Conservation (phyloP, 805 yeast genomes). For the Kregervanrija pseudodelftensis region DNA sequence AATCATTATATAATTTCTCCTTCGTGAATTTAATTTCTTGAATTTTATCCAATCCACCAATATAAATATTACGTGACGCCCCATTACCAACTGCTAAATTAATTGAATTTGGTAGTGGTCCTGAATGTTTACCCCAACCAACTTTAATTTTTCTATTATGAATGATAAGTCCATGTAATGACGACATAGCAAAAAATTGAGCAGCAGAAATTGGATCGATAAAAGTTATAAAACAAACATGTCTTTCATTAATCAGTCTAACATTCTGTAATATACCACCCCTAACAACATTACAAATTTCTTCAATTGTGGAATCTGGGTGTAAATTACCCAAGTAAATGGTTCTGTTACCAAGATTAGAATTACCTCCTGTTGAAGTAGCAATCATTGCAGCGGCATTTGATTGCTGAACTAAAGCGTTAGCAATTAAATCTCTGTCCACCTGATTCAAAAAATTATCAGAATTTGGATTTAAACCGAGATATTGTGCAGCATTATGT, state of each 20-base stretch:
- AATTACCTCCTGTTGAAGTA: constrained; percentile 88
- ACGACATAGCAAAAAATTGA: constrained; percentile 92
- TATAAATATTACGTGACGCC: constrained; percentile 87
- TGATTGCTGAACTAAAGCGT: constrained; percentile 82
- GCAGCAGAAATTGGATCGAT: constrained; percentile 97
- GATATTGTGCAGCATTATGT: constrained; percentile 92
- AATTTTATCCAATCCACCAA: constrained; percentile 47
- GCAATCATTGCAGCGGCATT: constrained; percentile 98
- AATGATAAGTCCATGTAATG: constrained; percentile 79
- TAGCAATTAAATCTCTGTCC: constrained; percentile 55
- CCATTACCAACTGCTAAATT: constrained; percentile 89
- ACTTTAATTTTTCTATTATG: constrained; percentile 83
- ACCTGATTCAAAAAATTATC: constrained; percentile 61
- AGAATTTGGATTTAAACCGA: constrained; percentile 86
- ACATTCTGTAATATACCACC: constrained; percentile 89
- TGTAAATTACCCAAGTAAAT: constrained; percentile 88
- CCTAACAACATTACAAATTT: constrained; percentile 90
- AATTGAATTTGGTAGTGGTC: constrained; percentile 80
- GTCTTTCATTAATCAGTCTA: constrained; percentile 74
- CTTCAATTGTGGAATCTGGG: constrained; percentile 82
- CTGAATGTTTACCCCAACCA: constrained; percentile 98
- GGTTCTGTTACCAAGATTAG: constrained; percentile 87
- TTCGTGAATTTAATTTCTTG: constrained; percentile 23
- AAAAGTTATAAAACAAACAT: constrained; percentile 90
- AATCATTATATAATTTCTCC: constrained; percentile 59